These are phyloP conservation scores for Calocybe cyanea DNA, from an alignment of 768 basidiomycete species.

Conservation along the genomic window DNA sequence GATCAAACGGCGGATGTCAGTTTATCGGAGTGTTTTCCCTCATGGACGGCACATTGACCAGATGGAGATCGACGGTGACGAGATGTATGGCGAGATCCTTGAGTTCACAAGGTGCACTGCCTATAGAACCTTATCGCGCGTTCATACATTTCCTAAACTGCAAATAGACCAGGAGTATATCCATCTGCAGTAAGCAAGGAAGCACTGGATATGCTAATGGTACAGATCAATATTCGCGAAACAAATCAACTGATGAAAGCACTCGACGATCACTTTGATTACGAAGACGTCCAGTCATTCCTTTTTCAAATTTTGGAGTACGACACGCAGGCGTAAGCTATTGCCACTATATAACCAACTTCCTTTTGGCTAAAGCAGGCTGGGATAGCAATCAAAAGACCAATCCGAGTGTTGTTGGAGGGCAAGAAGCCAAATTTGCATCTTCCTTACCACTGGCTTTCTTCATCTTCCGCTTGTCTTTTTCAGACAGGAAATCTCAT, in stretches of 20 bases:
- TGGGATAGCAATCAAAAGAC: background rate
- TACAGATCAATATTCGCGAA: conserved; percentile 8
- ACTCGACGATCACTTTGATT: conserved; percentile 6
- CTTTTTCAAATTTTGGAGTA: conserved; percentile 6
- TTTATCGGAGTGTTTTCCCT: conserved; percentile 8
- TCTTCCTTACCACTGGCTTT: conserved; percentile 7
- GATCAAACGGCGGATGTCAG: conserved; percentile 4
- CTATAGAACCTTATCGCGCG: background rate
- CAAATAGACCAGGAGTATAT: conserved; percentile 4
- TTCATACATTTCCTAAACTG: background rate
- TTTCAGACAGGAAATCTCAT: conserved; percentile 5
- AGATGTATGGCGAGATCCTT: conserved; percentile 9
- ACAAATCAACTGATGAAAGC: conserved; percentile 7
- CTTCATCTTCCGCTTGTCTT: conserved; percentile 8
- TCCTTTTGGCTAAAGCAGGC: too few species aligned
- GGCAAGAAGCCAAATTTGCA: conserved; percentile 3
- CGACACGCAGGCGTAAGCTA: conserved; percentile 6
- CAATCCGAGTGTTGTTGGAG: background rate
- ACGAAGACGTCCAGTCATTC: conserved; percentile 5
- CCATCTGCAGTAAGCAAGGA: conserved; percentile 9
- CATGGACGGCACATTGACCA: conserved; percentile 5
- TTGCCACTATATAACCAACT: too few species aligned
- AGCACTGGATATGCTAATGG: conserved; percentile 5
- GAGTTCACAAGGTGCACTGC: conserved; percentile 8
- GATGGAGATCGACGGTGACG: conserved; percentile 1